Evolutionary conservation across 768 basidiomycete species (phyloP).

Genomic region (Tylopilus rubrobrunneus): DNA sequence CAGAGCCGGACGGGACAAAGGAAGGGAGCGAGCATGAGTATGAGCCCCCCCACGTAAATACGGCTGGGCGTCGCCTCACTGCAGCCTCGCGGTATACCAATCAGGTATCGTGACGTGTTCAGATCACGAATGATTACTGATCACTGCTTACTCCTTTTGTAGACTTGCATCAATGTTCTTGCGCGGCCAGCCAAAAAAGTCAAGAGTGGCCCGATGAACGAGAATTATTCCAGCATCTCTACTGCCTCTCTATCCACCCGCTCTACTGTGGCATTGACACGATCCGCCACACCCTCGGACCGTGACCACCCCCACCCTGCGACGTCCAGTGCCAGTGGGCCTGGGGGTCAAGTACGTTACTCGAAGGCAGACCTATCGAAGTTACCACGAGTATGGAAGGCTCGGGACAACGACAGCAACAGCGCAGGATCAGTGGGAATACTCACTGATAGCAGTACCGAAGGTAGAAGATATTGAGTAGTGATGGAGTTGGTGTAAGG

Average conservation of each 20-base stretch:
- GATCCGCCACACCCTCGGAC: neutral
- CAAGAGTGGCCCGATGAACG: neutral
- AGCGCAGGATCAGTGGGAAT: too few relatives aligned
- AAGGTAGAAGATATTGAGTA: too few relatives aligned
- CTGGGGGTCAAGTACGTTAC: too few relatives aligned
- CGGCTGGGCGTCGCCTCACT: neutral
- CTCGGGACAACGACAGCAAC: too few relatives aligned
- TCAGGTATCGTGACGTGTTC: neutral
- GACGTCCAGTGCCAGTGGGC: too few relatives aligned
- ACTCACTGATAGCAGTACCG: too few relatives aligned
- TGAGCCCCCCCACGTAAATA: too few relatives aligned
- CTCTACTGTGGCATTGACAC: neutral
- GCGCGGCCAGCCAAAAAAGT: neutral
- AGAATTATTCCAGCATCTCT: neutral
- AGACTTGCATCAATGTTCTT: neutral
- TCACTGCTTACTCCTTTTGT: neutral
- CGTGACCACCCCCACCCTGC: too few relatives aligned
- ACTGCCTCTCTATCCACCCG: neutral
- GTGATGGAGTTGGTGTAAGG: too few relatives aligned
- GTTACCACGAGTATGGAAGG: too few relatives aligned
- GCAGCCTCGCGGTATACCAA: neutral
- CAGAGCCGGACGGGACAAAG: too few relatives aligned
- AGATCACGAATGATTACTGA: neutral
- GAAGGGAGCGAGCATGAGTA: too few relatives aligned
- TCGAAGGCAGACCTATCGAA: neutral